Evolutionary conservation across 345 rosid genomes (phyloP).

Genomic region (Anacardium occidentale): DNA sequence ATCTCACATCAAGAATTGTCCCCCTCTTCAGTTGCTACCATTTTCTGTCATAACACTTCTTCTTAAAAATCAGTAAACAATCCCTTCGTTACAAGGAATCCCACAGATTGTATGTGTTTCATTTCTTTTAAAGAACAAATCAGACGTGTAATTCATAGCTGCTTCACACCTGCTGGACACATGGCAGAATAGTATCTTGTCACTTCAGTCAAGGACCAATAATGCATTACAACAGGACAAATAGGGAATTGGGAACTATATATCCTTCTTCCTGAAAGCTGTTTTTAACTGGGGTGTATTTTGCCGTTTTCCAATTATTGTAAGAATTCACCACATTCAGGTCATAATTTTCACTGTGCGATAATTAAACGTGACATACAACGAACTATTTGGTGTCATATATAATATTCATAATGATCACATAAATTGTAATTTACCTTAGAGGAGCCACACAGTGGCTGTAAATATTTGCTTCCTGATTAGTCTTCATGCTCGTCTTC

Average conservation of each 20-base stretch:
- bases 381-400: neutral
- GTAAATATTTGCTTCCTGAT: constrained; percentile 13
- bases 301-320: neutral
- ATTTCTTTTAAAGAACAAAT: neutral
- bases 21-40: neutral
- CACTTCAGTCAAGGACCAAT: constrained; percentile 1
- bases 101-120: neutral
- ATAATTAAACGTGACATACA: neutral
- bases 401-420: neutral
- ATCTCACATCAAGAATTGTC: constrained; percentile 3
- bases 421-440: constrained; percentile 22
- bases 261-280: neutral
- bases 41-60: neutral
- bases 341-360: neutral
- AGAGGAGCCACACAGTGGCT: constrained; percentile 9
- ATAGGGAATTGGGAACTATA: neutral
- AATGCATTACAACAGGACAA: neutral
- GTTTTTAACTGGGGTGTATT: neutral
- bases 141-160: neutral
- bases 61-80: neutral
- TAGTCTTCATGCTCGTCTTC: constrained; percentile 80
- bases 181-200: neutral
- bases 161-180: constrained; percentile 23
- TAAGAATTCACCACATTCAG: neutral
- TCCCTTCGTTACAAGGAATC: constrained; percentile 10